Evolutionary conservation across 805 yeast genomes (phyloP).

Genomic region (Wickerhamomyces queroliae): DNA sequence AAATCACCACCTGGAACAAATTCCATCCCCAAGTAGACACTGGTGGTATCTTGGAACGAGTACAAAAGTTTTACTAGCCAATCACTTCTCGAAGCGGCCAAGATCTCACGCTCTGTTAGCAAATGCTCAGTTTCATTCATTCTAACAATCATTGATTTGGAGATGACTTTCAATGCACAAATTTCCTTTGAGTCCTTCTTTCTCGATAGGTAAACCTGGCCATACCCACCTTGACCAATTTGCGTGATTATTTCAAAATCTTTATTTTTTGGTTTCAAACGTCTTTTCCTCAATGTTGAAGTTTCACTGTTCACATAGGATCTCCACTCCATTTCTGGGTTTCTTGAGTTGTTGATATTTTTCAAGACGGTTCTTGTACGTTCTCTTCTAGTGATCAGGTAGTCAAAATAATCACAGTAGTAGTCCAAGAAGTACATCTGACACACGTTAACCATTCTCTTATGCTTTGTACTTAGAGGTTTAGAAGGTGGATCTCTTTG

Average conservation of each 20-base stretch:
- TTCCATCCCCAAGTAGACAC: conserved; percentile 95
- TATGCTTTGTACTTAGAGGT: conserved; percentile 45
- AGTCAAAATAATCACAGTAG: conserved; percentile 93
- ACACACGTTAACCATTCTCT: conserved; percentile 82
- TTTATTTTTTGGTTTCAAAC: conserved; percentile 88
- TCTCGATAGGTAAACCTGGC: conserved; percentile 94
- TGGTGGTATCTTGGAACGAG: conserved; percentile 91
- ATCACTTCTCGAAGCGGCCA: conserved; percentile 92
- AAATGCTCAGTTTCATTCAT: conserved; percentile 95
- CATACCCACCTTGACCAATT: conserved; percentile 99
- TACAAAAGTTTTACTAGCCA: conserved; percentile 93
- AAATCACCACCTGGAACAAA: conserved; percentile 99
- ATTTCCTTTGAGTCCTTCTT: conserved; percentile 92
- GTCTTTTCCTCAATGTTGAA: conserved; percentile 76
- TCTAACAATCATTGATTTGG: conserved; percentile 78
- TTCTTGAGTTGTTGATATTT: conserved; percentile 36
- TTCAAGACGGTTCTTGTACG: conserved; percentile 67
- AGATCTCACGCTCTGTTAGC: conserved; percentile 90
- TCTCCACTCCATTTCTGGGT: conserved; percentile 52
- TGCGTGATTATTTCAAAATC: conserved; percentile 96
- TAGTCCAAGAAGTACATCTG: conserved; percentile 92
- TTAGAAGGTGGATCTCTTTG: conserved; percentile 4
- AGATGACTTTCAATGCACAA: conserved; percentile 89
- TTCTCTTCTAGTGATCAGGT: conserved; percentile 80
- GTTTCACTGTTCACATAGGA: conserved; percentile 81